Evolutionary conservation across 148 eudicot species (phyloP), one percentile per base, ranked within the genome.

Genomic region (Camellia japonica): DNA sequence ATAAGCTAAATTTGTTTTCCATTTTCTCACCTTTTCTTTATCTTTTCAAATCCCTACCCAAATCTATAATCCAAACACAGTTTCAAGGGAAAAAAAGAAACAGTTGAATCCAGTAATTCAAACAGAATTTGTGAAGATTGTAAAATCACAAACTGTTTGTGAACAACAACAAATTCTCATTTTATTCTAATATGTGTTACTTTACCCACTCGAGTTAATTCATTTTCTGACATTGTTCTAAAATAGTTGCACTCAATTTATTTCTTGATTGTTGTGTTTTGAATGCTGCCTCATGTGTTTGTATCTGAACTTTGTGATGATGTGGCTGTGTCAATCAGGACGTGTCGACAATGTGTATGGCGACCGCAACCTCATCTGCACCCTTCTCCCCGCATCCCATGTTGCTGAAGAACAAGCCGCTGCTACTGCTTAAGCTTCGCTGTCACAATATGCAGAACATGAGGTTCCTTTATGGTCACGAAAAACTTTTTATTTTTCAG

Each of bases 281-380:
- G n/a, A 63, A 51, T 18, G 76, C 68, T 62, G 44, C 43, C 55
- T 71, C 3, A 3, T 63, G 42, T 49, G 52, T 49, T 7, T 49
- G 52, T 7, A 49, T 49, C 52, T 49, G 52, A 49, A 49, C 52
- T 4, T 46, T 71, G 44, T 46, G 72, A 16, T 51, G 7, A 43
- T 30, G 69, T 65, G 78, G 11, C 23, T 76, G 5, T 63, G 64
- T 3, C 51, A 46, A 74, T 77, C 89, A 96, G 99, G 89, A 8
- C 97, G 98, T 65, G 93, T 96, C 4, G 97, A 96, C 89, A 96
- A 96, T 73, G 99, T 96, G 64, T 96, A 96, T 58, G 99, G 99
- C 20, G 99, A 96, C 79, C 92, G 99, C 68, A 96, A 96, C 91
- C 92, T 96, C 80, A 60, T 91, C 83, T 96, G 99, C 91, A 93